Conservation (phyloP, 805 yeast genomes). For the Candida anglica region DNA sequence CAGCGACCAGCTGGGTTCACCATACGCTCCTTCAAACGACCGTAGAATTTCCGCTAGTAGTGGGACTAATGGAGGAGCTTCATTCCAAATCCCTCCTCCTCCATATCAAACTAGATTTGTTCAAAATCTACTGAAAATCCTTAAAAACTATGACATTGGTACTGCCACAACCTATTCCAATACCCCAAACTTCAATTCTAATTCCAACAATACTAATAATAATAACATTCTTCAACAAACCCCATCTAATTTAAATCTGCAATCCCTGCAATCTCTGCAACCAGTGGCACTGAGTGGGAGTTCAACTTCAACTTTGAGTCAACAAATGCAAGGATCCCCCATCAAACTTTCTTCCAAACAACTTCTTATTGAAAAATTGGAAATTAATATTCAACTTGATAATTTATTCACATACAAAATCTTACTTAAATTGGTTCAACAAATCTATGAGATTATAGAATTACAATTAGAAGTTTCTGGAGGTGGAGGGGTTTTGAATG, state of each 20-base stretch:
- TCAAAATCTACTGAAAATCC: constrained; percentile 25
- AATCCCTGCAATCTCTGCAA: too few species aligned
- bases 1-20: neutral
- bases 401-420: constrained; percentile 34
- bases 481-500: constrained; percentile 3
- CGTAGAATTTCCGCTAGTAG: constrained; percentile 5
- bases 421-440: constrained; percentile 24
- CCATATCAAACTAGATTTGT: constrained; percentile 30
- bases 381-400: constrained; percentile 38
- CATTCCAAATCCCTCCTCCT: constrained; percentile 15
- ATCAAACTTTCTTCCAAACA: constrained; percentile 37
- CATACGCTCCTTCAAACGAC: neutral
- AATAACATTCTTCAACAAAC: too few species aligned
- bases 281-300: constrained; percentile 1
- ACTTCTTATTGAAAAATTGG: constrained; percentile 39
- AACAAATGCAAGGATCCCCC: constrained; percentile 24
- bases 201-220: too few species aligned
- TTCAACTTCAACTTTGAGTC: constrained; percentile 1
- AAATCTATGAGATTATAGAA: constrained; percentile 22
- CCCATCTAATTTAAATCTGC: too few species aligned
- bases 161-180: too few species aligned
- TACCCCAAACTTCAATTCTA: neutral
- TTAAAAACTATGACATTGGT: constrained; percentile 41
- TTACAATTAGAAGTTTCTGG: constrained; percentile 14
- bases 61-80: constrained; percentile 5